phyloP scores from a whole-genome alignment of 176 grass and related monocot species.

The Areca catechu region DNA sequence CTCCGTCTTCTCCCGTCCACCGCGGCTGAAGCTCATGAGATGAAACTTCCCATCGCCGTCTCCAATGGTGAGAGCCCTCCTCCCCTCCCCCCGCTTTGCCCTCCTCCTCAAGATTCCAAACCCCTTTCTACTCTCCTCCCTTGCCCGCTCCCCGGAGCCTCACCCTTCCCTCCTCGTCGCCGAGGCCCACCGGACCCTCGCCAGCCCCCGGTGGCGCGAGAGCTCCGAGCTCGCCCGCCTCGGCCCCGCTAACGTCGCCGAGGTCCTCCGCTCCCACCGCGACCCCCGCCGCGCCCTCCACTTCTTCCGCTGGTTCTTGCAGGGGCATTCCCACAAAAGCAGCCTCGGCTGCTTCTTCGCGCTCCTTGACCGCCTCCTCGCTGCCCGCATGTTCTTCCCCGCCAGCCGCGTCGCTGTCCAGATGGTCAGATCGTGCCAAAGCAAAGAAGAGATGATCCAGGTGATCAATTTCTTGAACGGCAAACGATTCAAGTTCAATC shows the following conservation, averaged over 20 bases:
- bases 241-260: constrained; percentile 14
- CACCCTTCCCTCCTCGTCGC: constrained; percentile 17
- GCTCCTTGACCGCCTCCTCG: constrained; percentile 25
- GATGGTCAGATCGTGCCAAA: constrained; percentile 31
- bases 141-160: neutral
- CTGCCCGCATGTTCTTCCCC: constrained; percentile 6
- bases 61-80: constrained; percentile 22
- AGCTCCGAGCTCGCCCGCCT: constrained; percentile 23
- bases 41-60: neutral
- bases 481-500: constrained; percentile 15
- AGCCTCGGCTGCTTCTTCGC: constrained; percentile 15
- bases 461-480: constrained; percentile 25
- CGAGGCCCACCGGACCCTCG: constrained; percentile 24
- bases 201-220: constrained; percentile 24
- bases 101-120: constrained; percentile 13
- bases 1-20: neutral
- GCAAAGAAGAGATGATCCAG: constrained; percentile 22
- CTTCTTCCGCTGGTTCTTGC: constrained; percentile 34
- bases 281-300: constrained; percentile 1
- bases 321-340: constrained; percentile 24
- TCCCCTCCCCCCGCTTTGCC: constrained; percentile 9
- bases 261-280: constrained; percentile 29
- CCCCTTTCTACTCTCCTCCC: neutral
- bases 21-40: neutral
- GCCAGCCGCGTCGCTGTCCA: constrained; percentile 21